A percentile compares a stretch with the other conserved stretches of the same genome.
Evolutionary conservation across 2,329 filamentous ascomycete genomes (phyloP).

Genomic region (Fusarium devonianum): DNA sequence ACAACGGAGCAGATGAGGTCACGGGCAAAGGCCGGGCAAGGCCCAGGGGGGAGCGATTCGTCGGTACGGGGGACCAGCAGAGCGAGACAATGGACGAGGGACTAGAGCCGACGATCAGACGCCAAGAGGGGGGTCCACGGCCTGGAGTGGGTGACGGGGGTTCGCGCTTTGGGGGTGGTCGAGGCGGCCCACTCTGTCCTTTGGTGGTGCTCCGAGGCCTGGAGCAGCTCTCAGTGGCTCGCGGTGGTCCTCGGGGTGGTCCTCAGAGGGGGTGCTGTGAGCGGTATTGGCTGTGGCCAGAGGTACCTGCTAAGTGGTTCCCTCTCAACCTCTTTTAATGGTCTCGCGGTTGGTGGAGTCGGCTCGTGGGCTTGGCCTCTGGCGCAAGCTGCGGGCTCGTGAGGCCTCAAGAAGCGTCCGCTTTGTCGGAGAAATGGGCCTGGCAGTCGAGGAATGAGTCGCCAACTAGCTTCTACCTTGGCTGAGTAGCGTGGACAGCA

Average conservation of each 20-base stretch:
- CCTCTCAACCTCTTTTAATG: constrained; percentile 19
- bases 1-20: constrained; percentile 40
- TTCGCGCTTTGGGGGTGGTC: constrained; percentile 36
- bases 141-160: constrained; percentile 34
- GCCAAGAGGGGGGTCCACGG: constrained; percentile 36
- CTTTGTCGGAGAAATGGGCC: constrained; percentile 30
- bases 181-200: constrained; percentile 34
- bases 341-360: constrained; percentile 27
- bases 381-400: constrained; percentile 23
- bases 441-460: constrained; percentile 17
- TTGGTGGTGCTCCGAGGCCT: constrained; percentile 30
- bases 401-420: constrained; percentile 29
- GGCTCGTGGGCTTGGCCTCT: constrained; percentile 27
- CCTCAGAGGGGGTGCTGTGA: constrained; percentile 33
- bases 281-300: constrained; percentile 18
- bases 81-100: constrained; percentile 24
- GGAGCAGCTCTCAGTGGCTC: constrained; percentile 30
- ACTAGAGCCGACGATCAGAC: constrained; percentile 41
- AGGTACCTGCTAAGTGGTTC: constrained; percentile 27
- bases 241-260: constrained; percentile 36
- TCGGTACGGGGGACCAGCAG: constrained; percentile 26
- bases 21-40: constrained; percentile 36
- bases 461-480: constrained; percentile 10
- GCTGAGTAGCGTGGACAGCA: constrained; percentile 17
- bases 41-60: constrained; percentile 37